These are phyloP conservation scores for Hansenula sp. DNA, from an alignment of 1,139 yeast species.

Conservation along the genomic window DNA sequence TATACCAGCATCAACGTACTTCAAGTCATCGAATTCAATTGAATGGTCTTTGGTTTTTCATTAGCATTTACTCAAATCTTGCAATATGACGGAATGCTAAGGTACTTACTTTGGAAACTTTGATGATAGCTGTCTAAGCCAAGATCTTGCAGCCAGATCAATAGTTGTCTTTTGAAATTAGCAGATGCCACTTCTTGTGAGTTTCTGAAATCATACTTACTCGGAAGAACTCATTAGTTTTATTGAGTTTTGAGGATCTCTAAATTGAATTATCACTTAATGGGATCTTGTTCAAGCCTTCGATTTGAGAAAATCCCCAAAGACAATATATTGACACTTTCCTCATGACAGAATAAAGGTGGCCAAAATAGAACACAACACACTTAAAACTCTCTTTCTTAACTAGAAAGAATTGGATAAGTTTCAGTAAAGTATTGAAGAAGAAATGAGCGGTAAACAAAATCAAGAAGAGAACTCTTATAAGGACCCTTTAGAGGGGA, in stretches of 20 bases:
- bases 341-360: too few species aligned
- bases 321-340: too few species aligned
- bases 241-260: too few species aligned
- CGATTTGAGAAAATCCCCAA: too few species aligned
- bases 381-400: too few species aligned
- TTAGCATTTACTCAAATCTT: neutral
- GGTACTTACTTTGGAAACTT: conserved; percentile 7
- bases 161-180: conserved; percentile 3
- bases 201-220: neutral
- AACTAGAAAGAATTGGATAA: too few species aligned
- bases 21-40: conserved; percentile 40
- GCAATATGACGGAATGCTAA: neutral
- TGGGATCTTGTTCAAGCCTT: too few species aligned
- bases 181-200: neutral
- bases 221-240: neutral
- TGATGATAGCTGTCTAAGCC: conserved; percentile 11
- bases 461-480: too few species aligned
- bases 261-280: neutral
- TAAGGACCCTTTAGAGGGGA: conserved; percentile 2
- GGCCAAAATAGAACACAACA: too few species aligned
- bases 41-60: conserved; percentile 26
- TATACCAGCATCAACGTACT: conserved; percentile 55
- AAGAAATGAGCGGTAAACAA: neutral
- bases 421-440: too few species aligned
- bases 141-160: conserved; percentile 11